phyloP scores from a whole-genome alignment of 768 basidiomycete species.

The Xerocomellus amylosporus region DNA sequence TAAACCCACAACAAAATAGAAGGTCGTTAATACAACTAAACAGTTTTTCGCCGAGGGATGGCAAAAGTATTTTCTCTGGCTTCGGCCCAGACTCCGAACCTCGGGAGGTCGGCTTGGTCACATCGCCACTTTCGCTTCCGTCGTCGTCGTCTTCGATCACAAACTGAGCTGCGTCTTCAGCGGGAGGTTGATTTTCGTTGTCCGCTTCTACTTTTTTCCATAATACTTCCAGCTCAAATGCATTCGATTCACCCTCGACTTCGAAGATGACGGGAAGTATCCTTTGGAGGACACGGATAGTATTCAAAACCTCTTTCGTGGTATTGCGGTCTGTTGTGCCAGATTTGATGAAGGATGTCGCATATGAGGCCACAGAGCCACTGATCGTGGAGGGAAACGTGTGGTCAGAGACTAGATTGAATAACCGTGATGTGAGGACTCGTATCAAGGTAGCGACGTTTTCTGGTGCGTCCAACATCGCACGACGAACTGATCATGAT shows the following conservation, averaged over 20 bases:
- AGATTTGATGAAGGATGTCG: conserved; percentile 67
- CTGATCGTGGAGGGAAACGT: conserved; percentile 66
- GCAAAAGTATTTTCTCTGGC: conserved; percentile 49
- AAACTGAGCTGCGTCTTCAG: conserved; percentile 57
- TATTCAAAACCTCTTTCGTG: conserved; percentile 87
- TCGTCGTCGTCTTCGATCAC: conserved; percentile 83
- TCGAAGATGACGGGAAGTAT: conserved; percentile 90
- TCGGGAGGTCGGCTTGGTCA: conserved; percentile 19
- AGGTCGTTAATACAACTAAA: conserved; percentile 81
- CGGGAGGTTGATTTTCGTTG: conserved; percentile 29
- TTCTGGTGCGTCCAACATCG: conserved; percentile 77
- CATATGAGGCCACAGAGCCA: conserved; percentile 61
- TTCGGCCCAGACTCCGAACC: conserved; percentile 27
- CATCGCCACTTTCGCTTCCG: conserved; percentile 39
- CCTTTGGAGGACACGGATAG: conserved; percentile 84
- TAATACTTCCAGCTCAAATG: conserved; percentile 75
- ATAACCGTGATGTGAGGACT: conserved; percentile 64
- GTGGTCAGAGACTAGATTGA: conserved; percentile 74
- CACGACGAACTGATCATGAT: conserved; percentile 63
- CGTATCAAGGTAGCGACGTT: conserved; percentile 82
- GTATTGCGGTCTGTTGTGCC: conserved; percentile 57
- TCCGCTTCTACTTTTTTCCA: conserved; percentile 69
- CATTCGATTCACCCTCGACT: conserved; percentile 64
- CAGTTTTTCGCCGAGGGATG: conserved; percentile 79
- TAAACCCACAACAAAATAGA: conserved; percentile 92